Evolutionary conservation across 768 basidiomycete genomes (phyloP).

Genomic region (Calocybe cyanea): DNA sequence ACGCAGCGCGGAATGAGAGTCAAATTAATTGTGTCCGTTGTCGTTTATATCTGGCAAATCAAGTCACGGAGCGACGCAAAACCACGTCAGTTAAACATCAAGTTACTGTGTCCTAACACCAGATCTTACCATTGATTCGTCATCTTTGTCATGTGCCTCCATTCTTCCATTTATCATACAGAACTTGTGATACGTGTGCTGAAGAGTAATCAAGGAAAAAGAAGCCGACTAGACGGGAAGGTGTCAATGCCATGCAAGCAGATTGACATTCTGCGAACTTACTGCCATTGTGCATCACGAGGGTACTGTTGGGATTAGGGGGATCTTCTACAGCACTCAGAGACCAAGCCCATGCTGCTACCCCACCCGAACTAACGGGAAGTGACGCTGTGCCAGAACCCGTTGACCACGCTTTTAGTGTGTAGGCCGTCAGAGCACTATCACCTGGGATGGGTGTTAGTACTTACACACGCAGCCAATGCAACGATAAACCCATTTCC

Average conservation of each 20-base stretch:
- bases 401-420: conserved; percentile 34
- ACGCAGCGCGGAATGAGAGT: no score
- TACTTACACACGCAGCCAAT: conserved; percentile 56
- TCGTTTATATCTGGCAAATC: no score
- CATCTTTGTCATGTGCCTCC: conserved; percentile 48
- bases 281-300: conserved; percentile 60
- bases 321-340: conserved; percentile 41
- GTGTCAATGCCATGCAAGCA: background rate
- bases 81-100: no score
- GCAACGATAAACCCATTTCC: conserved; percentile 68
- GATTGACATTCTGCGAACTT: conserved; percentile 16
- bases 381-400: conserved; percentile 35
- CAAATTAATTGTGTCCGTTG: no score
- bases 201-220: conserved; percentile 46
- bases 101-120: no score
- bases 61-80: no score
- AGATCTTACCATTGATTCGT: no score
- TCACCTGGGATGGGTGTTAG: background rate
- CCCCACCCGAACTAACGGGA: conserved; percentile 29
- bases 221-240: conserved; percentile 45
- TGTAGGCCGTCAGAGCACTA: background rate
- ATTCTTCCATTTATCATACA: conserved; percentile 46
- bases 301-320: conserved; percentile 45
- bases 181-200: conserved; percentile 40
- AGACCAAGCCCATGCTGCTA: conserved; percentile 50